These are phyloP conservation scores for Golovinomyces cichoracearum DNA, from an alignment of 2,329 filamentous ascomycete species.

Conservation along the genomic window DNA sequence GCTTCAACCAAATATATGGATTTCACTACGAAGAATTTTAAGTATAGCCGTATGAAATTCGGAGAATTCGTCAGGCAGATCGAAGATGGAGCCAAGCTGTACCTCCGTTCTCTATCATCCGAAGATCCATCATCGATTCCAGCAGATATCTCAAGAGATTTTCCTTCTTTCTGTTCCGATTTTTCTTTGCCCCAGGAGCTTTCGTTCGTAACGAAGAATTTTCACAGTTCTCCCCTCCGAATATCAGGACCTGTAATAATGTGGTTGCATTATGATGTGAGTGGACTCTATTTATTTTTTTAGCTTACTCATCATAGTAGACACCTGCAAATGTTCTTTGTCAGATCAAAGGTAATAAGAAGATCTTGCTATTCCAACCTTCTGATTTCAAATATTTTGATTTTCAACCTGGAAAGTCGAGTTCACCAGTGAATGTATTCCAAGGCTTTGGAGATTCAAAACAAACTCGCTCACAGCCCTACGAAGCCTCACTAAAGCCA, in stretches of 20 bases:
- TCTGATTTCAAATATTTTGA: slow-evolving; percentile 41
- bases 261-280: slow-evolving; percentile 73
- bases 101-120: slow-evolving; percentile 52
- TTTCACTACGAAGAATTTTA: slow-evolving; percentile 63
- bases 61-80: slow-evolving; percentile 37
- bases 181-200: slow-evolving; percentile 43
- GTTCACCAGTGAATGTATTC: slow-evolving; percentile 53
- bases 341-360: slow-evolving; percentile 50
- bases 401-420: slow-evolving; percentile 54
- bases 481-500: slow-evolving; percentile 37
- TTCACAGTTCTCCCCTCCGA: slow-evolving; percentile 54
- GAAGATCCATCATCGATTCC: slow-evolving; percentile 41
- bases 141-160: slow-evolving; percentile 45
- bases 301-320: slow-evolving; percentile 17
- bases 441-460: slow-evolving; percentile 19
- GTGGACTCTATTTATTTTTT: slow-evolving; percentile 7
- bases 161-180: slow-evolving; percentile 39
- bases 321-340: slow-evolving; percentile 74
- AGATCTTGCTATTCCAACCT: slow-evolving; percentile 53
- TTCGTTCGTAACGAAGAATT: slow-evolving; percentile 28
- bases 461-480: slow-evolving; percentile 29
- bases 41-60: slow-evolving; percentile 43
- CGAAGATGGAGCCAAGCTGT: slow-evolving; percentile 34
- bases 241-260: slow-evolving; percentile 60
- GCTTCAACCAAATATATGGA: slow-evolving; percentile 42